phyloP scores from a whole-genome alignment of 352 stramenopile genomes.

The Globisporangium barbulae region DNA sequence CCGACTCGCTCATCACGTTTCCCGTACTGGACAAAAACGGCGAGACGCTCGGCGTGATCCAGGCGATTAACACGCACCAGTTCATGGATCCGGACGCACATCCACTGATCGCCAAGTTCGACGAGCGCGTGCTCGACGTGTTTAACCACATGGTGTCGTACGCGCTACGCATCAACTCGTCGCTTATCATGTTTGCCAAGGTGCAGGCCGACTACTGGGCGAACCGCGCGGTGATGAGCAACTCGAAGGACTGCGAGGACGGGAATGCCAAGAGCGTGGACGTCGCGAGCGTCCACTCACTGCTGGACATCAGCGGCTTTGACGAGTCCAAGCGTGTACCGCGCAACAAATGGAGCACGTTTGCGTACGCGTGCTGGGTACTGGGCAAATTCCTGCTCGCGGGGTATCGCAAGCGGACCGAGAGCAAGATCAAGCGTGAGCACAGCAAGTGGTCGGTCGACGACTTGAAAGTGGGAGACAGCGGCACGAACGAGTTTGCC shows the following conservation, averaged over 20 bases:
- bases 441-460: constrained; percentile 7
- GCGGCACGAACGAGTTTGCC: constrained; percentile 9
- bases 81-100: constrained; percentile 43
- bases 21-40: constrained; percentile 65
- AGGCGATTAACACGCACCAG: constrained; percentile 54
- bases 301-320: constrained; percentile 62
- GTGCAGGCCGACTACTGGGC: constrained; percentile 75
- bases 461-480: constrained; percentile 5
- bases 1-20: constrained; percentile 69
- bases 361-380: constrained; percentile 61
- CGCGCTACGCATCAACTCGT: constrained; percentile 65
- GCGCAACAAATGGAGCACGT: constrained; percentile 76
- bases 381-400: constrained; percentile 51
- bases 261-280: constrained; percentile 38
- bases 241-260: constrained; percentile 25
- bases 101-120: constrained; percentile 48
- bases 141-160: constrained; percentile 62
- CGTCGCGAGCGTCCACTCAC: constrained; percentile 63
- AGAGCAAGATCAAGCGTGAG: constrained; percentile 9
- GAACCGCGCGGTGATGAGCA: constrained; percentile 41
- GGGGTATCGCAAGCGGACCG: constrained; percentile 24
- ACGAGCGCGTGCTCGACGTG: constrained; percentile 57
- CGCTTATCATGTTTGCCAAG: constrained; percentile 80
- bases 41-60: constrained; percentile 63
- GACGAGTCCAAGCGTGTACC: constrained; percentile 60